These are phyloP conservation scores for Geopyxis carbonaria DNA, from an alignment of 495 filamentous ascomycete genomes.

Conservation along the genomic window DNA sequence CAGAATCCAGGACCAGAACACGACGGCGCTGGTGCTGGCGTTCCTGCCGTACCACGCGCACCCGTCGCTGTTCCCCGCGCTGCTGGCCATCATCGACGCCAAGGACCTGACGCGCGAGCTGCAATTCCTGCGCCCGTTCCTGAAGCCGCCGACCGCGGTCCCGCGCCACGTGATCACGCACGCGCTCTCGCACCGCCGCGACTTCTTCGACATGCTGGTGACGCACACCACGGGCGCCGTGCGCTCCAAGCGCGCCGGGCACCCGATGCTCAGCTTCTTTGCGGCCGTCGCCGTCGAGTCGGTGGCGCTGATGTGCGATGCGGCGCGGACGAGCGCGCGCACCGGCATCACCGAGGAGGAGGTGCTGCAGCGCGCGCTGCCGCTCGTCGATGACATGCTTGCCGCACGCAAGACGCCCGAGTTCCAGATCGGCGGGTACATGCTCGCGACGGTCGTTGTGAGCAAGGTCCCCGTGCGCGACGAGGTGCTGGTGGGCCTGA, in stretches of 20 bases:
- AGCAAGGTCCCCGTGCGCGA: constrained; percentile 64
- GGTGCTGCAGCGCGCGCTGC: constrained; percentile 54
- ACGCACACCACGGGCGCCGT: constrained; percentile 55
- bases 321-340: constrained; percentile 54
- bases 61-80: constrained; percentile 62
- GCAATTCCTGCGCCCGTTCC: constrained; percentile 70
- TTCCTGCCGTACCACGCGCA: constrained; percentile 85
- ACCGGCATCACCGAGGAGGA: constrained; percentile 59
- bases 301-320: constrained; percentile 60
- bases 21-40: constrained; percentile 55
- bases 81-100: constrained; percentile 52
- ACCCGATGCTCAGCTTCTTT: constrained; percentile 71
- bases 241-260: constrained; percentile 48
- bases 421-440: constrained; percentile 69
- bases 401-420: constrained; percentile 54
- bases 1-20: constrained; percentile 84
- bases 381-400: constrained; percentile 58
- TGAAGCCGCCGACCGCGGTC: constrained; percentile 51
- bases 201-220: constrained; percentile 55
- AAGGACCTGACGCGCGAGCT: constrained; percentile 35
- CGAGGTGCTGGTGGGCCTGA: constrained; percentile 54
- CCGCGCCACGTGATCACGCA: constrained; percentile 66
- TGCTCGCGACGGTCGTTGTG: constrained; percentile 69
- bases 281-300: constrained; percentile 67
- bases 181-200: constrained; percentile 52